Evolutionary conservation across 1,139 yeast genomes (phyloP), one percentile per base, ranked within the genome.

Genomic region (Taiozyma sp.): DNA sequence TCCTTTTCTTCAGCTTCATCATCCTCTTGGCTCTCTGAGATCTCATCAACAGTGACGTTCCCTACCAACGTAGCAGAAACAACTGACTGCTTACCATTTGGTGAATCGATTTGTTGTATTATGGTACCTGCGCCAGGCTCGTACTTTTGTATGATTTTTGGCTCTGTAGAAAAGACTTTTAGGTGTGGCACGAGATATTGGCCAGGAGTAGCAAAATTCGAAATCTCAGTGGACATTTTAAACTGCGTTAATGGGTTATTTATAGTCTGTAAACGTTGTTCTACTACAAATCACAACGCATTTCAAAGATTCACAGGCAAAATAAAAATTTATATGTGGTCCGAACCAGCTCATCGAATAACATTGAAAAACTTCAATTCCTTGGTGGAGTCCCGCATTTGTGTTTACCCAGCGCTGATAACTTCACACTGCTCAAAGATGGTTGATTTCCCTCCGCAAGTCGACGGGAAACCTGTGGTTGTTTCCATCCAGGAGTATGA

Each of bases 31-130:
- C 57, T 63, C 6, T 60, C 65, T 28, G 54, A 59, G 14, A 57
- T 47, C 30, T 63, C 64, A 32, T 63, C 62, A 36, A 75, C 63
- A 10, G 67, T 63, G 1, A 84, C 83, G 51, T 67, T 72, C 0
- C 97, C 97, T 4, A 87, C 66, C 16, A 84, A 71, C 0, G 92
- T 86, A 4, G 96, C 79, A 4, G 79, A 77, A n/a, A 91, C 71
- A 12, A 83, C 81, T 8, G 64, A 66, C 54, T 65, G 63, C 27
- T 45, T 52, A 12, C 51, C 53, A 12, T 58, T 58, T 14, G 61
- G 57, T 8, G 61, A 48, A 19, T 57, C 59, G 34, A 67, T 60
- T 19, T 64, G 62, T 46, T 63, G 62, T 29, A 63, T 40, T 43
- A 60, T 62, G 3, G 72, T 61, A 12, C 87, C 87, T 14, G 68